Percentiles rank a stretch among this genome's conserved stretches.
Conservation (phyloP, 495 filamentous ascomycete species). For the Pseudoneurospora amorphoporcata region DNA sequence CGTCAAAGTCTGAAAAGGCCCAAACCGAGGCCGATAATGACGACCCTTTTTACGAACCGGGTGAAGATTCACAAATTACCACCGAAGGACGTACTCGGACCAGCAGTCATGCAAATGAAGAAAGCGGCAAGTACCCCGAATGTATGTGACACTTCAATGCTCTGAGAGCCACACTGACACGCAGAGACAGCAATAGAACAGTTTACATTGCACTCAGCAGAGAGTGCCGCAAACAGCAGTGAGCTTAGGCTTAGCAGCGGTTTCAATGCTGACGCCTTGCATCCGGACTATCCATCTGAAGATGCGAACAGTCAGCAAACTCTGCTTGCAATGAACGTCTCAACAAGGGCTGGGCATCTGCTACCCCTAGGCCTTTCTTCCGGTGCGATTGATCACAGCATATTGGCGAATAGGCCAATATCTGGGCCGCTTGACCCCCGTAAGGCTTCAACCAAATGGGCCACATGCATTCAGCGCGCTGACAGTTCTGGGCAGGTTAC, state of each 20-base stretch:
- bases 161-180: neutral
- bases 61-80: neutral
- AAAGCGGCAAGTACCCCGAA: neutral
- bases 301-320: neutral
- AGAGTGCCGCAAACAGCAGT: neutral
- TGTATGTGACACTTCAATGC: neutral
- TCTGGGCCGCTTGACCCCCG: constrained; percentile 5
- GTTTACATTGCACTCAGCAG: neutral
- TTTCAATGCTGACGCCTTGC: neutral
- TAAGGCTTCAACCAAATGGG: neutral
- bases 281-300: neutral
- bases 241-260: neutral
- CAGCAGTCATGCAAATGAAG: neutral
- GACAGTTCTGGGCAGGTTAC: constrained; percentile 21
- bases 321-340: neutral
- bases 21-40: neutral
- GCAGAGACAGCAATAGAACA: neutral
- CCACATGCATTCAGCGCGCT: neutral
- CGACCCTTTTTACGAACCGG: neutral
- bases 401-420: neutral
- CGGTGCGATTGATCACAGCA: neutral
- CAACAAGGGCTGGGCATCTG: neutral
- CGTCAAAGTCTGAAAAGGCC: neutral
- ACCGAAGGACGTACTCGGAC: neutral
- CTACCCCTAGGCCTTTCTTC: neutral